phyloP scores from a whole-genome alignment of 495 filamentous ascomycete genomes.

The Penicillium pancosmium region DNA sequence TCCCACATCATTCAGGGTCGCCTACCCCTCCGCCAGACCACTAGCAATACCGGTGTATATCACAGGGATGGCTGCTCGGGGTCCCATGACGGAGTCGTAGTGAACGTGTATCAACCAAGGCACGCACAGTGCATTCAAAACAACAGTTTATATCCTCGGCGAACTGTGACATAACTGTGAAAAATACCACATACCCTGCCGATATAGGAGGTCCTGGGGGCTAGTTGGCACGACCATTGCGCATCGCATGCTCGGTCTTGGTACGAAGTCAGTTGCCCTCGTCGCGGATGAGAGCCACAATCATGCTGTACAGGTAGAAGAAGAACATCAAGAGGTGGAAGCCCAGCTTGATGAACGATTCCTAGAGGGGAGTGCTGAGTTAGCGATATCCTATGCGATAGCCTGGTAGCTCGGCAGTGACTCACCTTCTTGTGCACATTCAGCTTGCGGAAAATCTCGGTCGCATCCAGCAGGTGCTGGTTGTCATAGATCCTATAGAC shows the following conservation, averaged over 20 bases:
- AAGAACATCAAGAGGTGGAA: constrained; percentile 99
- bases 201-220: constrained; percentile 6
- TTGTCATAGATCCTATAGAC: constrained; percentile 85
- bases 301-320: constrained; percentile 99
- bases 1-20: constrained; percentile 1
- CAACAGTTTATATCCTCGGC: neutral
- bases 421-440: constrained; percentile 98
- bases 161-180: neutral
- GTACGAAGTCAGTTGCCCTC: constrained; percentile 73
- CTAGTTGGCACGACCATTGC: constrained; percentile 35
- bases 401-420: neutral
- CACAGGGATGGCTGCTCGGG: neutral
- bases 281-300: constrained; percentile 95
- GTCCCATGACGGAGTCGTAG: neutral
- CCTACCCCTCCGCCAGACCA: neutral
- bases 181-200: neutral
- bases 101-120: neutral
- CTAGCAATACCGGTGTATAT: neutral
- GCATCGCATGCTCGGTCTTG: constrained; percentile 47
- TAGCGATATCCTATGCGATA: constrained; percentile 13
- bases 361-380: constrained; percentile 52
- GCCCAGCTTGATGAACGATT: constrained; percentile 98
- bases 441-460: constrained; percentile 98
- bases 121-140: neutral
- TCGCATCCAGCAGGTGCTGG: constrained; percentile 94